Evolutionary conservation across 768 basidiomycete species (phyloP), one percentile per base, ranked within the genome.

Genomic region (Rhodotorula diobovata): DNA sequence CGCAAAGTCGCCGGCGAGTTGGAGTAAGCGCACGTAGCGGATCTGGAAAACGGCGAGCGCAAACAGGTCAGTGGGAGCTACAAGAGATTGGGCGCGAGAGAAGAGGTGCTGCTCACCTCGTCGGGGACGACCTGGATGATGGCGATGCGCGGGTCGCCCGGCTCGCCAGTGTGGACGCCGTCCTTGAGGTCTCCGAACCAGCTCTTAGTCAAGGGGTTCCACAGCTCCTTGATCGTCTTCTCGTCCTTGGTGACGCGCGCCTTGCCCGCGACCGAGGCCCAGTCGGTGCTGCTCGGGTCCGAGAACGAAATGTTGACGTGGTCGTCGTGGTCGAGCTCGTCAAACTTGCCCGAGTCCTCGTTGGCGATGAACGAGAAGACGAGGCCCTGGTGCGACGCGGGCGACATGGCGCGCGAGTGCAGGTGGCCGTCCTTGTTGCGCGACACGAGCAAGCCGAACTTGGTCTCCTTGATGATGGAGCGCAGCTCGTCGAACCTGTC

Each of bases 281-380:
- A 78, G 69, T 78, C 67, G 57, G 76, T 69, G 32, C 56, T 30
- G 28, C 43, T 53, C 39, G 70, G 63, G 65, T 76, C 68, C 51
- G 66, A 66, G 63, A 69, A 75, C 5, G 70, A 66, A n/a, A 78
- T 60, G 68, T 78, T 78, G 67, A 76, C 75, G 48, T 73, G 30
- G 41, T 53, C 58, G 63, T 76, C 64, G 50, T 70, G 35, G 1
- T 68, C 34, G 30, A 74, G 64, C 61, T 77, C 77, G 65, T 77
- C 77, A 25, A 77, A 76, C 65, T 77, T 78, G 61, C 75, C 74
- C 25, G 66, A 48, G 54, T 77, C 73, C 46, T 67, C 71, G 75
- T 78, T 77, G 53, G 74, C 74, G 46, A 78, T 58, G 69, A 78
- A 78, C 50, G 66, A 56, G 76, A 77, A 76, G 35, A 71, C 70